Evolutionary conservation across 371 early-diverging fungal genomes (phyloP), one percentile per base, ranked within the genome.

Genomic region (Mortierella sp.): DNA sequence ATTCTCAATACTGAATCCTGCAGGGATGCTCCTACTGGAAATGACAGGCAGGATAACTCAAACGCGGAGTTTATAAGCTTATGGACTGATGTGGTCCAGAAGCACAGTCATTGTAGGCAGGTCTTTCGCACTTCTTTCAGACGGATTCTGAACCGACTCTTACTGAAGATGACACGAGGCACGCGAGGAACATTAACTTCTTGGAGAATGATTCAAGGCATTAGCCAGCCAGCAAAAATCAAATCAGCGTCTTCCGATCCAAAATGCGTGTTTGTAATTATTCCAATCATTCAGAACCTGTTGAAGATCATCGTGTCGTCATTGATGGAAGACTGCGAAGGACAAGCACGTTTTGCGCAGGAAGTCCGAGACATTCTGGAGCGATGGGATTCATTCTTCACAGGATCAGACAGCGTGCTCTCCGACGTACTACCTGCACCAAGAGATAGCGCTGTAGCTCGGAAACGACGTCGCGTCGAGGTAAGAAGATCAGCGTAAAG

Each of bases 111-210:
- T 2, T 53, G 37, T 41, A 51, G 63, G 42, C 51, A 21, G 6
- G 53, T 70, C 23, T 57, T 70, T 31, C 58, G 34, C 2, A 26
- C 4, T 9, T 56, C 70, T 2, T 44, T 62, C 23, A 46, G 32
- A 42, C 34, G 26, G 19, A 52, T 62, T 8, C 12, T 70, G 42
- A 32, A 39, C n/a, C 56, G 43, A 15, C 58, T 70, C n/a, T 41
- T 51, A 24, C 19, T 62, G 37, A 32, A 49, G 11, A 19, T 62
- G 19, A 32, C 30, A 4, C 39, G 58, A 9, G 30, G 14, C 3
- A 19, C 24, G 15, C 24, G 21, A 28, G 39, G 30, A 17, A 23
- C 17, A 5, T 28, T 31, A 4, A 27, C n/a, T 15, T 19, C 31
- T 24, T 53, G 62, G 62, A 28, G 11, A 12, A 24, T 32, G n/a